Base-by-base conservation (phyloP, 768 basidiomycete species). In the Lyophyllum atratum region DNA sequence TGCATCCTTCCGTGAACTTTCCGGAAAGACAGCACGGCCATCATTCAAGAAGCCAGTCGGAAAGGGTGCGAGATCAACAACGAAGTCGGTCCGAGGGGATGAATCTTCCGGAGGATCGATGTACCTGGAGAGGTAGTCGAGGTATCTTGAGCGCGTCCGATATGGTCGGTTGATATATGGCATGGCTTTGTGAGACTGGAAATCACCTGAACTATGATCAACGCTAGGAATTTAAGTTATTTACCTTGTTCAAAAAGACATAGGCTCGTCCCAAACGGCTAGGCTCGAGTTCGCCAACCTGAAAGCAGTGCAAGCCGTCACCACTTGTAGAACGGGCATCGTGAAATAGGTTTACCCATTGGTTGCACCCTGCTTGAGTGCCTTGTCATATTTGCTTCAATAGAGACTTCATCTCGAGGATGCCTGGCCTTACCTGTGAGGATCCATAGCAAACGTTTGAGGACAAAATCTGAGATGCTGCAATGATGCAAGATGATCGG, bases 141-240 rank as follows among this genome's bases (percentile, higher is more conserved):
- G 68, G 45, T 76, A 60, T 21, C 64, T 62, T 4, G 76, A 70
- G 1, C 84, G 75, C 5, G 74, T 72, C 19, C 77, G 71, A 65
- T 80, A 85, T 3, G 84, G 84, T 15, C 81, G 74, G 62, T 85
- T 85, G 66, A 85, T 76, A 67, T 82, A 86, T 8, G 80, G 79
- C 80, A 85, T 82, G 5, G 82, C 85, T 63, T 79, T 80, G 61
- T 79, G 77, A 2, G 80, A 81, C 76, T 83, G 54, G 39, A 24
- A n/a, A 26, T 7, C 26, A n/a, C 17, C 19, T 22, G 19, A 29
- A 19, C 9, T 21, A 40, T 9, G 15, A 6, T 29, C 39, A 26
- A 50, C 14, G 17, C 52, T 37, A 11, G 21, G 52, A 40, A 43
- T 49, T 52, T 14, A 24, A 19, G 33, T 52, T n/a, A n/a, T 58